Evolutionary conservation across 1,284 basidiomycete species (phyloP).

Genomic region (Salmacisia buchloeana): DNA sequence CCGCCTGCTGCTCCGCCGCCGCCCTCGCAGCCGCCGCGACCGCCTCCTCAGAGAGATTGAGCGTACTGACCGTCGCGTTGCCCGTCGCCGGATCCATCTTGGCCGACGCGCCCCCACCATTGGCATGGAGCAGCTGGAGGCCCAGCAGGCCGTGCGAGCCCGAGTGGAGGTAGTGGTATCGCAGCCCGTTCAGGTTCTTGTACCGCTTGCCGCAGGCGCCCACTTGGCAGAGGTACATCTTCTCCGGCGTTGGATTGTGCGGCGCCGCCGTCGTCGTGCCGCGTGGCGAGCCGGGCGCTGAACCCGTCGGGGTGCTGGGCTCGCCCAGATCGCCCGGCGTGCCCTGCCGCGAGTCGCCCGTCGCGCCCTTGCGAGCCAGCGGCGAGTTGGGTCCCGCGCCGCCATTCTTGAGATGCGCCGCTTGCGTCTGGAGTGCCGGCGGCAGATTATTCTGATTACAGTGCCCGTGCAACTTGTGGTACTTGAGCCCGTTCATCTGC

Average conservation of each 20-base stretch:
- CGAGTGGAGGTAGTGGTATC: conserved; percentile 94
- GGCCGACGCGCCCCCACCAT: conserved; percentile 44
- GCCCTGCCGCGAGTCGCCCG: background rate
- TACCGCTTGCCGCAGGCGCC: conserved; percentile 76
- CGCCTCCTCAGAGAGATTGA: conserved; percentile 41
- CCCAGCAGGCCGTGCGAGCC: conserved; percentile 67
- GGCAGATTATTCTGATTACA: conserved; percentile 56
- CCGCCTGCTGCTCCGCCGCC: conserved; percentile 19
- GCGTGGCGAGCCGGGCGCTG: background rate
- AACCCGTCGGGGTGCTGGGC: background rate
- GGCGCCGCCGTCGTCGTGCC: background rate
- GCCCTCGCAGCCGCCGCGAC: conserved; percentile 45
- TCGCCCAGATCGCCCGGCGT: background rate
- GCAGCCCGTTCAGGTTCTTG: conserved; percentile 64
- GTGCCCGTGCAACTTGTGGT: conserved; percentile 88
- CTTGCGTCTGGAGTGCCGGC: conserved; percentile 19
- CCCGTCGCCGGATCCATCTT: conserved; percentile 43
- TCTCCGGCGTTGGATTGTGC: conserved; percentile 12
- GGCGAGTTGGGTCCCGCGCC: background rate
- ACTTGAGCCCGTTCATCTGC: conserved; percentile 93
- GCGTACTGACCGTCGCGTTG: conserved; percentile 42
- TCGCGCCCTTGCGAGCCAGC: background rate
- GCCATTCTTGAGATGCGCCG: background rate
- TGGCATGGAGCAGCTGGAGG: conserved; percentile 42
- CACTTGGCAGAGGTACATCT: conserved; percentile 46